Percentiles rank a stretch among this genome's conserved stretches.
Evolutionary conservation across 2,329 filamentous ascomycete species (phyloP).

Genomic region (Canariomyces notabilis): DNA sequence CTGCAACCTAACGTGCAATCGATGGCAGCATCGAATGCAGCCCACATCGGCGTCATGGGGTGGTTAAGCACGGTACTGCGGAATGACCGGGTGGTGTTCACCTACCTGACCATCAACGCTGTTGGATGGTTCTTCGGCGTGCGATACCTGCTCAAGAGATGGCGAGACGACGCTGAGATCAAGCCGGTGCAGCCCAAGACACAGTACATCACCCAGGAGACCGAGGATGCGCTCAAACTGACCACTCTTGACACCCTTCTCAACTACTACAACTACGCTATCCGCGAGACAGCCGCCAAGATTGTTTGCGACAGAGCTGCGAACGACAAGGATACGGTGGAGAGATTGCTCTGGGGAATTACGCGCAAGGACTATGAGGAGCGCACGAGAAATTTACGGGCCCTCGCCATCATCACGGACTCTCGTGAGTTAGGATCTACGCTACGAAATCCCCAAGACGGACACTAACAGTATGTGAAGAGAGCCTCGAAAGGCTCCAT

Average conservation of each 20-base stretch:
- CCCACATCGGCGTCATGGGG: conserved; percentile 35
- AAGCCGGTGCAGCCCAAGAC: conserved; percentile 60
- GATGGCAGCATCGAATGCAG: background rate
- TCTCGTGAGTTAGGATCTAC: conserved; percentile 32
- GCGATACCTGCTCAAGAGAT: conserved; percentile 52
- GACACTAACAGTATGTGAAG: conserved; percentile 28
- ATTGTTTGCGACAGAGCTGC: conserved; percentile 53
- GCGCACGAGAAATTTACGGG: conserved; percentile 52
- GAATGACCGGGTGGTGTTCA: conserved; percentile 51
- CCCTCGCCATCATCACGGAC: conserved; percentile 52
- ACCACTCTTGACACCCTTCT: conserved; percentile 64
- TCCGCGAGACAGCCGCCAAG: conserved; percentile 62
- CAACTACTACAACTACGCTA: conserved; percentile 65
- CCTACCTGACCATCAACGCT: conserved; percentile 52
- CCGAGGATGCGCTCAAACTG: conserved; percentile 64
- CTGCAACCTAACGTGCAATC: background rate
- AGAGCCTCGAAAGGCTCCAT: conserved; percentile 45
- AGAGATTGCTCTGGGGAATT: conserved; percentile 52
- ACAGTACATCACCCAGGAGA: conserved; percentile 69
- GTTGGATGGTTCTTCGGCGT: conserved; percentile 55
- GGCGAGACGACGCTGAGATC: conserved; percentile 62
- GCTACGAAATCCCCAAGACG: conserved; percentile 2
- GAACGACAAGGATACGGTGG: conserved; percentile 51
- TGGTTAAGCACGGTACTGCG: conserved; percentile 35
- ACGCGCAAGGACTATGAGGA: conserved; percentile 54